Conservation (phyloP, 768 basidiomycete species). For the Mycena sanguinolenta region DNA sequence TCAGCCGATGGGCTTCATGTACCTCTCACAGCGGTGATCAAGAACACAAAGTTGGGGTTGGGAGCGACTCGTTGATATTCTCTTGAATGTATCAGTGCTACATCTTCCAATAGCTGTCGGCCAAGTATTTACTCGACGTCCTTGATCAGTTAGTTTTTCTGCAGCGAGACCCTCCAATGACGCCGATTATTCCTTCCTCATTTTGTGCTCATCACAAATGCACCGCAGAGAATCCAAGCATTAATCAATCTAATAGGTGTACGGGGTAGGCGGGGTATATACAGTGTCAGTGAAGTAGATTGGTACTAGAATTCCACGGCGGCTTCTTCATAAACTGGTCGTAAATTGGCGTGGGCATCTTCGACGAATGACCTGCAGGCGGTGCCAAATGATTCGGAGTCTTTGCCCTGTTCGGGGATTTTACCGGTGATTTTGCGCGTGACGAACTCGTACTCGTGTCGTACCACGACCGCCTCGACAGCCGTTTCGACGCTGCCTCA, state of each 20-base stretch:
- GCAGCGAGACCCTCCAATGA: no score
- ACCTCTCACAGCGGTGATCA: constrained; percentile 88
- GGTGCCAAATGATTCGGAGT: constrained; percentile 17
- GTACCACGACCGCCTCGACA: constrained; percentile 37
- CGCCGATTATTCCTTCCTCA: no score
- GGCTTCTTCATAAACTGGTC: constrained; percentile 40
- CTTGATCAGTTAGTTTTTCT: no score
- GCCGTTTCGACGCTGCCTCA: constrained; percentile 35
- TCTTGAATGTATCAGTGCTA: no score
- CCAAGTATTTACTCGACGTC: no score
- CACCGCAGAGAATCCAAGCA: neutral
- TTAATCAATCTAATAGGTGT: constrained; percentile 2
- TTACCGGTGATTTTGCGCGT: constrained; percentile 4
- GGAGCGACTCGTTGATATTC: constrained; percentile 67
- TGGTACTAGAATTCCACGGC: constrained; percentile 37
- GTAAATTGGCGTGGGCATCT: constrained; percentile 35
- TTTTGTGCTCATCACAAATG: no score
- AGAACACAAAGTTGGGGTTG: constrained; percentile 86
- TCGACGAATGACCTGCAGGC: constrained; percentile 10
- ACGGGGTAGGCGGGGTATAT: neutral
- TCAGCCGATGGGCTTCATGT: constrained; percentile 72
- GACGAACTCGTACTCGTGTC: constrained; percentile 20
- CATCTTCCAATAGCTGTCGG: no score
- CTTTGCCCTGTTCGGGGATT: constrained; percentile 13
- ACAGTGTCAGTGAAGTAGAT: constrained; percentile 27